These are phyloP conservation scores for Penicillium digitatum DNA, from an alignment of 2,329 filamentous ascomycete species.

Conservation along the genomic window DNA sequence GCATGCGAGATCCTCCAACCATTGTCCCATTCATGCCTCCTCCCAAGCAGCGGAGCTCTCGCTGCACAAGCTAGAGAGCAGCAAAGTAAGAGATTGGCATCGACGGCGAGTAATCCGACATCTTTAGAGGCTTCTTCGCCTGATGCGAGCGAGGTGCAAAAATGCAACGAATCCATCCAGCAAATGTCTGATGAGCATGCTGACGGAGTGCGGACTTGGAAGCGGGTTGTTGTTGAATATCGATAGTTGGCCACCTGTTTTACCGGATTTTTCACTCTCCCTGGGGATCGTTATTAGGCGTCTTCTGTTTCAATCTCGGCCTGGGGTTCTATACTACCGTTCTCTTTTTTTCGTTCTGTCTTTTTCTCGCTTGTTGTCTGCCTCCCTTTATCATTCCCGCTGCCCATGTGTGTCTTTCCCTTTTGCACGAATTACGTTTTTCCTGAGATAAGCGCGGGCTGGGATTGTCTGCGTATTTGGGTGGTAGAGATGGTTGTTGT, in stretches of 20 bases:
- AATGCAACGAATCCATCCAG: constrained; percentile 32
- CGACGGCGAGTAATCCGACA: background rate
- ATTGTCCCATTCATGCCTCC: constrained; percentile 14
- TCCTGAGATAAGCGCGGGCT: constrained; percentile 6
- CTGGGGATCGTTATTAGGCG: background rate
- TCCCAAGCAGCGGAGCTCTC: constrained; percentile 22
- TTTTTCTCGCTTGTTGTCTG: background rate
- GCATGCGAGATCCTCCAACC: constrained; percentile 21
- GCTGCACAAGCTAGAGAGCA: constrained; percentile 18
- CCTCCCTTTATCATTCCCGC: constrained; percentile 1
- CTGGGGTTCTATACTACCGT: background rate
- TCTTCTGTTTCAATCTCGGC: too few relatives aligned
- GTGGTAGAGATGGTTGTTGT: background rate
- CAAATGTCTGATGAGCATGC: constrained; percentile 30
- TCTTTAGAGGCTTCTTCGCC: background rate
- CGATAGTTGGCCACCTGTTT: constrained; percentile 17
- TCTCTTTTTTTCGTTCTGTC: constrained; percentile 4
- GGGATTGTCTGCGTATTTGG: background rate
- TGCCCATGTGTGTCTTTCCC: background rate
- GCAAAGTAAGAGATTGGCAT: background rate
- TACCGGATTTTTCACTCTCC: background rate
- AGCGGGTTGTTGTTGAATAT: constrained; percentile 37
- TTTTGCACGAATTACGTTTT: constrained; percentile 10
- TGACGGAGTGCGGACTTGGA: constrained; percentile 33
- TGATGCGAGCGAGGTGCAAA: constrained; percentile 17